phyloP scores from a whole-genome alignment of 768 basidiomycete genomes.

The Leccinum disarticulatum region DNA sequence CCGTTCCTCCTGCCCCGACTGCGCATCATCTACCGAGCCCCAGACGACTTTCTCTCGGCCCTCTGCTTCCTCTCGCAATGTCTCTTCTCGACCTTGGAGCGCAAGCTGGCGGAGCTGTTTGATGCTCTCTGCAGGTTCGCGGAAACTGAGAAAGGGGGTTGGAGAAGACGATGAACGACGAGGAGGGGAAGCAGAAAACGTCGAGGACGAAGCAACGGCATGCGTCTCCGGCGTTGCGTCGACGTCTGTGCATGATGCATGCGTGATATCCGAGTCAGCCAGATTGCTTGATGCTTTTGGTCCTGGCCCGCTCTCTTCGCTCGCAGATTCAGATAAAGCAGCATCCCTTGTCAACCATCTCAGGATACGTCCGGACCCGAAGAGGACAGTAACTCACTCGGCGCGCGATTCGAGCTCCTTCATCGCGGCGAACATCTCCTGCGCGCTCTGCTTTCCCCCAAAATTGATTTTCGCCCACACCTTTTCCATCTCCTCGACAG shows the following conservation, averaged over 20 bases:
- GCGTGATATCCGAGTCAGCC: background rate
- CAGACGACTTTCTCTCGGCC: constrained; percentile 50
- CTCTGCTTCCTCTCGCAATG: constrained; percentile 37
- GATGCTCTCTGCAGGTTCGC: constrained; percentile 34
- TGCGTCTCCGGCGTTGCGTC: background rate
- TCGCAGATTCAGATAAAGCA: background rate
- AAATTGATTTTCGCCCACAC: constrained; percentile 35
- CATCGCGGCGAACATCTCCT: constrained; percentile 5
- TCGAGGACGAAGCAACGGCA: background rate
- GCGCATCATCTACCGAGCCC: constrained; percentile 19
- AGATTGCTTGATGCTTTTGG: background rate
- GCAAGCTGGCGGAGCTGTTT: constrained; percentile 47
- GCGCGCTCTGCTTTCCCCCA: constrained; percentile 12
- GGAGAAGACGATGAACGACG: constrained; percentile 10
- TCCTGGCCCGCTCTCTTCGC: background rate
- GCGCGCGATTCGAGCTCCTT: background rate
- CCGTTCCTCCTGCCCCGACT: background rate
- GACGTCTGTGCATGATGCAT: background rate
- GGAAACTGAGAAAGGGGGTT: constrained; percentile 32
- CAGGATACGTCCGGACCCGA: too few species aligned
- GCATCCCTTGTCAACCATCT: background rate
- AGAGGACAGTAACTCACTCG: constrained; percentile 1
- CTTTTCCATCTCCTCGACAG: constrained; percentile 28
- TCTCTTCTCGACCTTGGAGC: constrained; percentile 43
- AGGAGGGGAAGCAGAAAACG: background rate